Percentiles rank a stretch among this genome's conserved stretches.
phyloP scores from a whole-genome alignment of 176 grass and related monocot genomes.

The Musa schizocarpa region DNA sequence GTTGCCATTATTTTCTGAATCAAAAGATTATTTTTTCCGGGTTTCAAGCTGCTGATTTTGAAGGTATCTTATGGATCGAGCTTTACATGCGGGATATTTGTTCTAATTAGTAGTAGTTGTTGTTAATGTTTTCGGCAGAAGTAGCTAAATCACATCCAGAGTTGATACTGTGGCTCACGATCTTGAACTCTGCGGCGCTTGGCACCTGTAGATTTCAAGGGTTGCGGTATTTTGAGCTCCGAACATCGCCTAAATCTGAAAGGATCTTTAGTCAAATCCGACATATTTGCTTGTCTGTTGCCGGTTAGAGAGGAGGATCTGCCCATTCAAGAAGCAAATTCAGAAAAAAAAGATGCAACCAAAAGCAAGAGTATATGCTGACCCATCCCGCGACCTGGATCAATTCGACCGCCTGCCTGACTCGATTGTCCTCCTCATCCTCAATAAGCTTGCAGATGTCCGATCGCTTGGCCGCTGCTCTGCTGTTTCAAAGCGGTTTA shows the following conservation, averaged over 20 bases:
- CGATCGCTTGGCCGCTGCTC: constrained; percentile 60
- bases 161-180: background rate
- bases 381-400: constrained; percentile 37
- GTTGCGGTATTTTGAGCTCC: background rate
- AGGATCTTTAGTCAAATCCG: background rate
- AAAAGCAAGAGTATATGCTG: constrained; percentile 46
- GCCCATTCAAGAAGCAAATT: background rate
- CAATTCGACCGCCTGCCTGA: constrained; percentile 58
- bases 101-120: background rate
- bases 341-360: constrained; percentile 39
- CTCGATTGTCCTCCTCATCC: constrained; percentile 57
- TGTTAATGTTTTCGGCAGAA: background rate
- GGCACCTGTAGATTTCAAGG: background rate
- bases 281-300: background rate
- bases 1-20: background rate
- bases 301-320: background rate
- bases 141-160: background rate
- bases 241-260: background rate
- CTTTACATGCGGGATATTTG: background rate
- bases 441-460: constrained; percentile 71
- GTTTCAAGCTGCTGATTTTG: background rate
- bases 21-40: background rate
- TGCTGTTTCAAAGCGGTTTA: constrained; percentile 64
- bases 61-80: background rate
- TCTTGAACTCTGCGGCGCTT: background rate